phyloP scores from a whole-genome alignment of 495 filamentous ascomycete species.

The Jackrogersella multiformis region DNA sequence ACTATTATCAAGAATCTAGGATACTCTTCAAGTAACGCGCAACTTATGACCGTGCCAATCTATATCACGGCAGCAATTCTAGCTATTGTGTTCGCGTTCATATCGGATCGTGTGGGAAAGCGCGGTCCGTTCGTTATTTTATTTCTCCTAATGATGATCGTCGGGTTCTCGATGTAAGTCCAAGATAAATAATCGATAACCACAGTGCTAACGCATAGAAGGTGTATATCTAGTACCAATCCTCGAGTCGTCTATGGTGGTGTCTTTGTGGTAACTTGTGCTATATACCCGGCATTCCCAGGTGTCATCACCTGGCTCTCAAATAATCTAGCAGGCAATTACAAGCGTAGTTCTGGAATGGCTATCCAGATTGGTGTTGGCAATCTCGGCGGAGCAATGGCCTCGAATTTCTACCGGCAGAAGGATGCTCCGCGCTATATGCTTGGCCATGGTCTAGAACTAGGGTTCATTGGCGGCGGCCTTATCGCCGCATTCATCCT shows the following conservation, averaged over 20 bases:
- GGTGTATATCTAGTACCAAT: conserved; percentile 55
- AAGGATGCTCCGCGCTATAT: conserved; percentile 70
- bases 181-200: neutral
- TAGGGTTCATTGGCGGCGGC: conserved; percentile 71
- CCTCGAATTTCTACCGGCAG: conserved; percentile 78
- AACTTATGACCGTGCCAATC: conserved; percentile 76
- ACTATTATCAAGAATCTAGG: conserved; percentile 66
- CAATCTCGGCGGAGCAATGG: conserved; percentile 77
- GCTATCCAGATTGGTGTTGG: conserved; percentile 79
- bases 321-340: conserved; percentile 75
- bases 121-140: conserved; percentile 71
- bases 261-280: conserved; percentile 75
- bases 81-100: conserved; percentile 64
- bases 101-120: conserved; percentile 68
- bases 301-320: conserved; percentile 75
- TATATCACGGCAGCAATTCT: conserved; percentile 74
- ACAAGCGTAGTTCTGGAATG: conserved; percentile 77
- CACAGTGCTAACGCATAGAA: conserved; percentile 30
- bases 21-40: conserved; percentile 70
- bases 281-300: conserved; percentile 69
- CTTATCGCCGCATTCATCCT: conserved; percentile 66
- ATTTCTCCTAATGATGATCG: conserved; percentile 66
- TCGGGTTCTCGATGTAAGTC: conserved; percentile 70
- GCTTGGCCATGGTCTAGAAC: conserved; percentile 74
- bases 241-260: conserved; percentile 77